Percentiles rank a stretch among this genome's conserved stretches.
phyloP scores from a whole-genome alignment of 768 basidiomycete genomes.

The Hygrophorus russula region DNA sequence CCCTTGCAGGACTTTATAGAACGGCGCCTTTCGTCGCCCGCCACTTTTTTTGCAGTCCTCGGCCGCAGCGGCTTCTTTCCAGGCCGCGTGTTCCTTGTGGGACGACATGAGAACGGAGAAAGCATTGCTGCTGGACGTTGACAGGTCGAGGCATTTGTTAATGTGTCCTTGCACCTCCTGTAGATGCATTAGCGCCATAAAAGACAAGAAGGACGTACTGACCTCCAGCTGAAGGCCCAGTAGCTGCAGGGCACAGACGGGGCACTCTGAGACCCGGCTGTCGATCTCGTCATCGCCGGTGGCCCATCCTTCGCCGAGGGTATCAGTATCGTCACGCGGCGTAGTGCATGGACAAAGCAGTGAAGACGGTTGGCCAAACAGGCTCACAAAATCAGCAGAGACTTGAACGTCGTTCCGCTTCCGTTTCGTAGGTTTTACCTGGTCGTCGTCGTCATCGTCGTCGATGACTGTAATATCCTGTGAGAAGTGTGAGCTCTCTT shows the following conservation, averaged over 20 bases:
- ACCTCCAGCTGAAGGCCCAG: slow-evolving; percentile 7
- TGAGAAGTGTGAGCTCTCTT: not conserved
- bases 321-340: slow-evolving; percentile 9
- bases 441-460: slow-evolving; percentile 39
- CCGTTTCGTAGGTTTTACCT: slow-evolving; percentile 7
- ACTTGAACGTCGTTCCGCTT: slow-evolving; percentile 13
- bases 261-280: slow-evolving; percentile 15
- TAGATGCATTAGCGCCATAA: not conserved
- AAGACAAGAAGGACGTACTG: not conserved
- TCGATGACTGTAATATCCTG: slow-evolving; percentile 51
- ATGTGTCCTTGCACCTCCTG: slow-evolving; percentile 46
- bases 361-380: not conserved
- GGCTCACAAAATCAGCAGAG: slow-evolving; percentile 6
- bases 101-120: slow-evolving; percentile 91
- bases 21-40: slow-evolving; percentile 70
- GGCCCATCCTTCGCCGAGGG: slow-evolving; percentile 47
- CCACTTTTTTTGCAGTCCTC: slow-evolving; percentile 41
- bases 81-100: slow-evolving; percentile 66
- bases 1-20: slow-evolving; percentile 91
- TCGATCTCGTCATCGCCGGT: slow-evolving; percentile 48
- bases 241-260: slow-evolving; percentile 18
- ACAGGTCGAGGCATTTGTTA: slow-evolving; percentile 38
- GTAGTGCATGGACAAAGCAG: too few relatives aligned
- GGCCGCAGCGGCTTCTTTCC: slow-evolving; percentile 64
- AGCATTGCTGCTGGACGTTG: slow-evolving; percentile 18